A percentile compares a stretch with the other conserved stretches of the same genome.
phyloP scores from a whole-genome alignment of 169 alveolate species.

The Plasmodium vinckei region DNA sequence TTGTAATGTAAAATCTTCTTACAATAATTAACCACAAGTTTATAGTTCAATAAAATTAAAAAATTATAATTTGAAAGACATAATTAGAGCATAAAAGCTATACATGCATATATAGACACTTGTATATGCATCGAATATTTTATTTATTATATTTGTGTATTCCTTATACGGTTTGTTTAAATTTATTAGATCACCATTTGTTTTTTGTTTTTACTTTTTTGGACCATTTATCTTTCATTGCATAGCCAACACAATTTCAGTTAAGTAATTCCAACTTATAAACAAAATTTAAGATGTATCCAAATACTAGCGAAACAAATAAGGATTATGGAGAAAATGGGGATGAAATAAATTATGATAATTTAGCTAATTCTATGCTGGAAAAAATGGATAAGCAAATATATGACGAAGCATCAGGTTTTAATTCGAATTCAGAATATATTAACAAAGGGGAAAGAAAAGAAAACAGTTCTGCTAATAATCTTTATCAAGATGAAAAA shows the following conservation, averaged over 20 bases:
- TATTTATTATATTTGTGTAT: background rate
- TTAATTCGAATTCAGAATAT: background rate
- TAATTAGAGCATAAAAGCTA: background rate
- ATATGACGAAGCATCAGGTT: constrained; percentile 29
- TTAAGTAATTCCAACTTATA: background rate
- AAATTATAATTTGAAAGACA: no score
- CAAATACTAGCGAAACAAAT: constrained; percentile 7
- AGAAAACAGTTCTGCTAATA: background rate
- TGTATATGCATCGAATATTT: background rate
- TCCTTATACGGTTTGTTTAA: no score
- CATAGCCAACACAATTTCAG: background rate
- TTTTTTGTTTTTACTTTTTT: background rate
- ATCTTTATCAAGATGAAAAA: background rate
- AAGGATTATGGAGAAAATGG: constrained; percentile 6
- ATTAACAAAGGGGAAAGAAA: constrained; percentile 6
- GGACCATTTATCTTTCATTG: background rate
- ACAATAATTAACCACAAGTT: no score
- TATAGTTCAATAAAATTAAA: no score
- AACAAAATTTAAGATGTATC: constrained; percentile 10
- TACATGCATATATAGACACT: background rate
- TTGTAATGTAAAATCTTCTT: no score
- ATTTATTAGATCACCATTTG: background rate
- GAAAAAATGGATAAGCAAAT: constrained; percentile 69
- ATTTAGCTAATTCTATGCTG: constrained; percentile 39
- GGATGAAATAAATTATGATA: constrained; percentile 42